Evolutionary conservation across 768 basidiomycete genomes (phyloP).

Genomic region (Lactarius tabidus): DNA sequence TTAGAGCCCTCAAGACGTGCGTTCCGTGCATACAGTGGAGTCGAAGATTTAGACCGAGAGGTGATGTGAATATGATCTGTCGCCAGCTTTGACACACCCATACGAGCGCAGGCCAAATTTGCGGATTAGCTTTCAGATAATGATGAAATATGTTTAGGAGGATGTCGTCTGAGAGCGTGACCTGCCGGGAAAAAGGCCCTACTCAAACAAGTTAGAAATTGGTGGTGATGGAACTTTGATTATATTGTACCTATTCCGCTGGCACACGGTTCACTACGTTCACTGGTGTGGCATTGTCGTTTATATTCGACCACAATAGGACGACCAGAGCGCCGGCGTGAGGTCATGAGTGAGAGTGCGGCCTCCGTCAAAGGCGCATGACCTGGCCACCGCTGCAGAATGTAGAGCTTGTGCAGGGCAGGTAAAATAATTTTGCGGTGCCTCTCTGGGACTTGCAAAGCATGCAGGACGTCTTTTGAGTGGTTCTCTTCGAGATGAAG

Average conservation of each 20-base stretch:
- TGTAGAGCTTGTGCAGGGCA: not conserved
- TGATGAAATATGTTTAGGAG: too few species aligned
- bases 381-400: not conserved
- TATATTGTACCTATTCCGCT: not conserved
- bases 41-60: too few species aligned
- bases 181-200: not conserved
- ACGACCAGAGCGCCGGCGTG: not conserved
- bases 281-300: not conserved
- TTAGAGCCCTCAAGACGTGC: too few species aligned
- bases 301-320: not conserved
- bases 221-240: not conserved
- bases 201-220: not conserved
- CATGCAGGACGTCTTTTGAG: not conserved
- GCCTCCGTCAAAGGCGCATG: not conserved
- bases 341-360: not conserved
- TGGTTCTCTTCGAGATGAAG: not conserved
- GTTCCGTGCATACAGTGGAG: too few species aligned
- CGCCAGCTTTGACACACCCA: too few species aligned
- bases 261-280: too few species aligned
- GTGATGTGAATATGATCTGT: too few species aligned
- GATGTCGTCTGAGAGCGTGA: too few species aligned
- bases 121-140: too few species aligned
- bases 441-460: not conserved
- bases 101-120: too few species aligned
- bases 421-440: not conserved